These are phyloP conservation scores for Pseudocercospora eumusae DNA, from an alignment of 2,329 filamentous ascomycete genomes.

Conservation along the genomic window DNA sequence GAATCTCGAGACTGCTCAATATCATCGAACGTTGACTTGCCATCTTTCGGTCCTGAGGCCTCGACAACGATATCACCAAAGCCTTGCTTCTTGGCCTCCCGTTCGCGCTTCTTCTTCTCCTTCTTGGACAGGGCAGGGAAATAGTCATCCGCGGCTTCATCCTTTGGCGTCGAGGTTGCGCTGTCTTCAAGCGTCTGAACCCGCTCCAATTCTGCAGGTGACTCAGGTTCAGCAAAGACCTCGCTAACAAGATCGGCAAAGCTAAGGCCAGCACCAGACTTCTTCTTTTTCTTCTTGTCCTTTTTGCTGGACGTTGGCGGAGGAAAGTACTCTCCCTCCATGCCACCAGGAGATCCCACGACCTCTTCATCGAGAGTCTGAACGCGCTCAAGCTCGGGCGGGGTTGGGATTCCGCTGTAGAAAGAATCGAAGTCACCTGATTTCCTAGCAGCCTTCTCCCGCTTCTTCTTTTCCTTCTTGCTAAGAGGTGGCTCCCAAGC, in stretches of 20 bases:
- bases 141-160: conserved; percentile 26
- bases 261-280: background rate
- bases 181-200: conserved; percentile 4
- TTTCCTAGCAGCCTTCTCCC: conserved; percentile 45
- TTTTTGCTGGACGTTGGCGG: conserved; percentile 50
- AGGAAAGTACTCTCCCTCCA: conserved; percentile 15
- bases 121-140: conserved; percentile 40
- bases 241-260: conserved; percentile 8
- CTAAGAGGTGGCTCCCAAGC: conserved; percentile 40
- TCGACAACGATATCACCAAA: conserved; percentile 16
- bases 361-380: conserved; percentile 20
- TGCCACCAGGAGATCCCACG: conserved; percentile 9
- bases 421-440: conserved; percentile 13
- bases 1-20: conserved; percentile 10
- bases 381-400: conserved; percentile 7
- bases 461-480: conserved; percentile 47
- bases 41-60: conserved; percentile 11
- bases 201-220: conserved; percentile 7
- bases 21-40: conserved; percentile 7
- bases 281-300: conserved; percentile 47
- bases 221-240: conserved; percentile 11
- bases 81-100: conserved; percentile 42
- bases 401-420: conserved; percentile 12
- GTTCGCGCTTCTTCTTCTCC: conserved; percentile 47
- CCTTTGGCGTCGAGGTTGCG: conserved; percentile 4